Conservation (phyloP, 2,329 filamentous ascomycete species). For the Pyricularia grisea region DNA sequence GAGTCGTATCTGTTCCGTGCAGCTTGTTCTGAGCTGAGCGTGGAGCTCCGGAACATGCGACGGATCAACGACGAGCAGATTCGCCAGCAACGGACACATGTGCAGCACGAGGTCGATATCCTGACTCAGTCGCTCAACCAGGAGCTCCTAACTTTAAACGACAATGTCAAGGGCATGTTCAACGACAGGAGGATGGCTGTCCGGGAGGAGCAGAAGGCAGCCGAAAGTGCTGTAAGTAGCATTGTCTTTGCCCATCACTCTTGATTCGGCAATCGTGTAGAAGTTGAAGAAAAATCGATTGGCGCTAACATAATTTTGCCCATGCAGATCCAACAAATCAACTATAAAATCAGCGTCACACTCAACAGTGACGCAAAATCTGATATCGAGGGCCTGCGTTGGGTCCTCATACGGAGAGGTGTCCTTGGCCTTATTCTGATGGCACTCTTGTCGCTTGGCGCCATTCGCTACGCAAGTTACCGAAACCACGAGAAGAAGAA, state of each 20-base stretch:
- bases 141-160: slow-evolving; percentile 71
- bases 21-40: slow-evolving; percentile 83
- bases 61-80: slow-evolving; percentile 71
- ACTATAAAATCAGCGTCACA: slow-evolving; percentile 88
- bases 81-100: slow-evolving; percentile 69
- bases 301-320: neutral
- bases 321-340: slow-evolving; percentile 75
- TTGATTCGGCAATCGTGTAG: neutral
- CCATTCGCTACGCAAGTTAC: slow-evolving; percentile 51
- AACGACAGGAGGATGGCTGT: slow-evolving; percentile 93
- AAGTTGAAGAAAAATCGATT: too few species aligned
- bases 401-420: slow-evolving; percentile 64
- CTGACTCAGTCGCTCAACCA: slow-evolving; percentile 76
- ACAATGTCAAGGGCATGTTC: slow-evolving; percentile 91
- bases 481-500: slow-evolving; percentile 38
- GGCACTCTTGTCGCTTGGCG: slow-evolving; percentile 50
- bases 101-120: slow-evolving; percentile 96
- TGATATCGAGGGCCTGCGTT: slow-evolving; percentile 83
- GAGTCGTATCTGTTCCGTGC: slow-evolving; percentile 90
- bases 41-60: slow-evolving; percentile 73
- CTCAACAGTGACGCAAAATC: slow-evolving; percentile 86
- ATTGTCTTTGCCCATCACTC: neutral
- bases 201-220: slow-evolving; percentile 73
- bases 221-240: slow-evolving; percentile 63
- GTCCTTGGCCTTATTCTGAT: slow-evolving; percentile 58